Evolutionary conservation across 2,329 filamentous ascomycete species (phyloP).

Genomic region (Alternaria consortialis): DNA sequence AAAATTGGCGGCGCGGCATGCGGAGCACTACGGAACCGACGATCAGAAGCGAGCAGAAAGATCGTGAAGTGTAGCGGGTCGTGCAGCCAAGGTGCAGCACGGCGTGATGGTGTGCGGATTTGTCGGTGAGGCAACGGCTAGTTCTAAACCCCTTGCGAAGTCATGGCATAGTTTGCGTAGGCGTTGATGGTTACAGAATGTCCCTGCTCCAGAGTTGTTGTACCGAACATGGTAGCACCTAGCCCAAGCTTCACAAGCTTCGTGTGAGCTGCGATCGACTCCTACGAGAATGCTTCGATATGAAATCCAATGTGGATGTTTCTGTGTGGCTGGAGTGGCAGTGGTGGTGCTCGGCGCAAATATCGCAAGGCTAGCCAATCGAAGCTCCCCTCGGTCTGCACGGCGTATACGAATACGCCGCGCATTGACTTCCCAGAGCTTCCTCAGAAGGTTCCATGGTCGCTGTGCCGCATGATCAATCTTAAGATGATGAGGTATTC

Average conservation of each 20-base stretch:
- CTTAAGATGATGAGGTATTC: background rate
- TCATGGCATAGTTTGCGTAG: conserved; percentile 1
- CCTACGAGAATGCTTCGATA: background rate
- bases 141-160: background rate
- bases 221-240: background rate
- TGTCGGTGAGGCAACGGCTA: conserved; percentile 22
- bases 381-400: background rate
- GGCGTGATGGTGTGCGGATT: conserved; percentile 18
- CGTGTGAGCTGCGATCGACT: background rate
- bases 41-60: conserved; percentile 16
- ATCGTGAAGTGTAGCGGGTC: conserved; percentile 19
- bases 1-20: conserved; percentile 9
- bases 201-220: background rate
- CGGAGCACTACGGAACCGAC: conserved; percentile 15
- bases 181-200: background rate
- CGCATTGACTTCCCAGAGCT: background rate
- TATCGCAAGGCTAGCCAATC: conserved; percentile 15
- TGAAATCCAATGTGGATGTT: background rate
- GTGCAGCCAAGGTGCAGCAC: conserved; percentile 22
- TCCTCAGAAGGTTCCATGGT: background rate
- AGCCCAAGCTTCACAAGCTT: conserved; percentile 17
- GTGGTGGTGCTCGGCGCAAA: conserved; percentile 9
- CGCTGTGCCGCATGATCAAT: background rate
- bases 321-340: background rate
- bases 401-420: conserved; percentile 10